phyloP scores from a whole-genome alignment of 2,329 filamentous ascomycete genomes.

The Aspergillus sp. region DNA sequence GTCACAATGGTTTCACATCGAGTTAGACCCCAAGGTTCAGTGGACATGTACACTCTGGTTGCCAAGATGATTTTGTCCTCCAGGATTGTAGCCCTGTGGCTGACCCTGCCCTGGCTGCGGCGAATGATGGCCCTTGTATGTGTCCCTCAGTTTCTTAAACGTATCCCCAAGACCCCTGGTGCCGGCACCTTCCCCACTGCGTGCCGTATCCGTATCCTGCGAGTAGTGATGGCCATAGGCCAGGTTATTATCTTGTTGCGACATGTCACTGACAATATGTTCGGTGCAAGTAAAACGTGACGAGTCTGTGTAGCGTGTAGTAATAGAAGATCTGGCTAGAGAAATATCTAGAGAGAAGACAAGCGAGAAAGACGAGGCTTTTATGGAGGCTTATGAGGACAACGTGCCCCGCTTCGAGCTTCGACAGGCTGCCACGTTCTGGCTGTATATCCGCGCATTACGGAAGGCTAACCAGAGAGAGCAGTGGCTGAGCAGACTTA shows the following conservation, averaged over 20 bases:
- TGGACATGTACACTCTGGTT: too few relatives aligned
- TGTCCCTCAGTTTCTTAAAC: conserved; percentile 40
- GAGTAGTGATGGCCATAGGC: conserved; percentile 48
- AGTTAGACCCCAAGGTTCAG: too few relatives aligned
- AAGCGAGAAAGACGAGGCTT: not conserved
- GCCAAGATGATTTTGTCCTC: conserved; percentile 1
- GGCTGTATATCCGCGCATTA: not conserved
- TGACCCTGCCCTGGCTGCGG: conserved; percentile 10
- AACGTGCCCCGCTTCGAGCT: not conserved
- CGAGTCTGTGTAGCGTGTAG: not conserved
- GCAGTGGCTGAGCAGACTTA: not conserved
- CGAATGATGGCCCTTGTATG: conserved; percentile 25
- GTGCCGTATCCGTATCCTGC: conserved; percentile 22
- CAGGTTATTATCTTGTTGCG: conserved; percentile 42
- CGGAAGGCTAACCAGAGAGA: not conserved
- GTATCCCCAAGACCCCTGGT: conserved; percentile 48
- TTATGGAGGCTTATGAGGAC: not conserved
- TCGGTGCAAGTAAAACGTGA: too few relatives aligned
- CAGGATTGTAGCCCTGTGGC: conserved; percentile 15
- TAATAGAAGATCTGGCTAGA: not conserved
- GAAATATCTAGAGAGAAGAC: not conserved
- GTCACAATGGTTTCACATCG: too few relatives aligned
- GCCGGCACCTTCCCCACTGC: conserved; percentile 27
- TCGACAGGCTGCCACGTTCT: conserved; percentile 1
- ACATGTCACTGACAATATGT: conserved; percentile 18